phyloP scores from a whole-genome alignment of 768 basidiomycete genomes.

The Cystofilobasidium bisporidii region DNA sequence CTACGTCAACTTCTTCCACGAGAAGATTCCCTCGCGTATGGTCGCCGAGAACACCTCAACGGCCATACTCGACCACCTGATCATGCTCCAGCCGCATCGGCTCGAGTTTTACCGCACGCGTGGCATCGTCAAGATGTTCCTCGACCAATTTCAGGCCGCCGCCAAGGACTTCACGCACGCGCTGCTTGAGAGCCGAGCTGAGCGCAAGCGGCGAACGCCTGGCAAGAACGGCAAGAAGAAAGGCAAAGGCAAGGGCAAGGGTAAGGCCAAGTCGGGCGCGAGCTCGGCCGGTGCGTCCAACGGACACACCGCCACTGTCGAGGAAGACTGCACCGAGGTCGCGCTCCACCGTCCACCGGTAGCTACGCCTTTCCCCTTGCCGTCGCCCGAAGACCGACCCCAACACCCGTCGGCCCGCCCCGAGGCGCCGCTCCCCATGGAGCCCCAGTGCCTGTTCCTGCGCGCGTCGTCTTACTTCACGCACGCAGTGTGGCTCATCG shows the following conservation, averaged over 20 bases:
- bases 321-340: constrained; percentile 9
- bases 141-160: constrained; percentile 66
- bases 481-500: constrained; percentile 64
- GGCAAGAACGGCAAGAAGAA: constrained; percentile 53
- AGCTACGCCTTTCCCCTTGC: neutral
- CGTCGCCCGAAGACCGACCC: constrained; percentile 5
- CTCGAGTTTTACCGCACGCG: constrained; percentile 79
- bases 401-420: constrained; percentile 63
- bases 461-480: constrained; percentile 75
- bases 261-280: neutral
- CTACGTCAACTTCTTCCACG: constrained; percentile 90
- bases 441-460: constrained; percentile 71
- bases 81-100: constrained; percentile 59
- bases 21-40: constrained; percentile 86
- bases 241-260: constrained; percentile 34
- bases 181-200: constrained; percentile 62
- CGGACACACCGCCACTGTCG: constrained; percentile 7
- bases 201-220: constrained; percentile 53
- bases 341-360: too few relatives aligned
- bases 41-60: constrained; percentile 75
- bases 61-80: constrained; percentile 66
- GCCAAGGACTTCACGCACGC: constrained; percentile 72
- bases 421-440: constrained; percentile 75
- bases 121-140: constrained; percentile 82
- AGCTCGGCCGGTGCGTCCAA: neutral